Evolutionary conservation across 345 rosid genomes (phyloP), one percentile per base, ranked within the genome.

Genomic region (Raphanus raphanistrum): DNA sequence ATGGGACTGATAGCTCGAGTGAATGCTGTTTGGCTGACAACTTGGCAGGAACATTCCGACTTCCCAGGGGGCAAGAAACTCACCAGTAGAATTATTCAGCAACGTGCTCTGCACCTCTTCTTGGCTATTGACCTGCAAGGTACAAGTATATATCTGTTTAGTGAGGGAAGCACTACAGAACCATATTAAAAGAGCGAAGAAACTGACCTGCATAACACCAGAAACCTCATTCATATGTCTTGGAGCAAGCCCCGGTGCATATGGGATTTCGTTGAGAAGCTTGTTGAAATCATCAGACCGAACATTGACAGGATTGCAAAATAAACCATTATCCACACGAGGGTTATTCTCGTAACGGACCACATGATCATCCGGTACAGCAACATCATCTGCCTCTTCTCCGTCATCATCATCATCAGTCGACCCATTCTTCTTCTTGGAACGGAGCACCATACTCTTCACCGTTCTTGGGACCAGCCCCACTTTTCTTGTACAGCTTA

Each of bases 401-500:
- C 74, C 82, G 67, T 84, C 90, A 76, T 79, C 82, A 72, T 84
- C 90, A 77, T 87, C 91, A 76, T 85, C 95, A 75, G n/a, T 88
- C 95, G 13, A 58, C 85, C 99, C 98, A 95, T 4, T 83, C 96
- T 76, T 95, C 97, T 79, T 95, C 99, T 72, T 81, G 88, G 63
- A 92, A 95, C 2, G 97, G 97, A 17, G 99, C 99, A 38, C 99
- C 98, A 79, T 95, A 95, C 71, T 95, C 90, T 83, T 89, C 98
- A 70, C 98, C 98, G 70, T 95, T 92, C 75, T 95, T 92, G 2
- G 99, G 99, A 68, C 98, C 97, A 80, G 94, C 87, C 38, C 99
- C 99, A 83, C 98, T 95, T 73, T 95, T 95, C 80, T 92, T 95
- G 82, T 10, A 95, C 68, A 87, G 84, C 84, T 92, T 95, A 74